These are phyloP conservation scores for Colletotrichum sublineola DNA, from an alignment of 2,329 filamentous ascomycete species.

Conservation along the genomic window DNA sequence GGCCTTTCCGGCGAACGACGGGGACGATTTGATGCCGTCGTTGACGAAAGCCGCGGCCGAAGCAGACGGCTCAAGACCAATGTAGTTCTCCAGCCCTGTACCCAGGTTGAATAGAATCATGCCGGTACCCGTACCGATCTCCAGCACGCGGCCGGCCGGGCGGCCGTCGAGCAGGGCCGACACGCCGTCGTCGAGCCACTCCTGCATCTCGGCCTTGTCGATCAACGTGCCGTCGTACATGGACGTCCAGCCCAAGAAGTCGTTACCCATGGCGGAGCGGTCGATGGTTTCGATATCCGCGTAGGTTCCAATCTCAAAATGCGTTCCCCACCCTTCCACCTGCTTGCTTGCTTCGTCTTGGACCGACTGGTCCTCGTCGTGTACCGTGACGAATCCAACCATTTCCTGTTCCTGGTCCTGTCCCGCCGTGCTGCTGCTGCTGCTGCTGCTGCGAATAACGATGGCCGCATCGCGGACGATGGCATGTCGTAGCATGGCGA, in stretches of 20 bases:
- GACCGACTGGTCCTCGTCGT: conserved; percentile 3
- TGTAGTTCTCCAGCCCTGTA: conserved; percentile 43
- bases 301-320: conserved; percentile 43
- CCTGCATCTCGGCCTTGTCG: conserved; percentile 48
- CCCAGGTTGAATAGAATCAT: conserved; percentile 51
- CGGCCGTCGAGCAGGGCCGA: conserved; percentile 27
- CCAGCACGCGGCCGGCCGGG: conserved; percentile 44
- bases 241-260: conserved; percentile 51
- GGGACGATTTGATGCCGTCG: conserved; percentile 35
- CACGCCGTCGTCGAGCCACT: conserved; percentile 51
- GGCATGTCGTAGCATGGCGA: conserved; percentile 38
- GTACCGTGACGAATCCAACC: conserved; percentile 38
- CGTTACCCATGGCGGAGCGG: conserved; percentile 42
- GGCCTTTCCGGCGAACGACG: conserved; percentile 35
- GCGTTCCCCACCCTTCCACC: conserved; percentile 43
- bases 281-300: conserved; percentile 38
- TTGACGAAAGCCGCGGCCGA: conserved; percentile 45
- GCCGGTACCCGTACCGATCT: conserved; percentile 49
- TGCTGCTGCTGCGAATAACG: conserved; percentile 21
- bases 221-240: conserved; percentile 49
- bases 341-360: conserved; percentile 33
- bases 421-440: background rate
- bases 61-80: conserved; percentile 47
- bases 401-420: conserved; percentile 34
- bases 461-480: conserved; percentile 43